These are phyloP conservation scores for Didymosphaeria variabile DNA, from an alignment of 2,329 filamentous ascomycete genomes.

Conservation along the genomic window DNA sequence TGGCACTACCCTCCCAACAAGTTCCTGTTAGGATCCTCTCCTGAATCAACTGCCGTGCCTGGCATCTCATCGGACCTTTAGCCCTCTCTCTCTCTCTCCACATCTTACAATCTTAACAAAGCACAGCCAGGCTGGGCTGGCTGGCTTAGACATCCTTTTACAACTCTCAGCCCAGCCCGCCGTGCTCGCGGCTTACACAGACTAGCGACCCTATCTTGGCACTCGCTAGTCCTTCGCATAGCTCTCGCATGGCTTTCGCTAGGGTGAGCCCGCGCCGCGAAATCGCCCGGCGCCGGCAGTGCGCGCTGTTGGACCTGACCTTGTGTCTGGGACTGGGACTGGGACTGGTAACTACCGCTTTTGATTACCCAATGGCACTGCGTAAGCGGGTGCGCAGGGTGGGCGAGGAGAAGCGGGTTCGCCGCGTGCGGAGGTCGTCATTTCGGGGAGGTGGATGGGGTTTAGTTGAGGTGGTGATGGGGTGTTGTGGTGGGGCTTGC, in stretches of 20 bases:
- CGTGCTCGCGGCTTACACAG: not conserved
- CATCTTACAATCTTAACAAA: no score
- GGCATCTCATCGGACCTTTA: not conserved
- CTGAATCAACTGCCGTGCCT: not conserved
- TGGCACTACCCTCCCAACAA: slow-evolving; percentile 10
- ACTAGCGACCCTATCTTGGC: slow-evolving; percentile 5
- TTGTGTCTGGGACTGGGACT: not conserved
- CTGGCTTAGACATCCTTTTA: no score
- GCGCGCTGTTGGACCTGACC: not conserved
- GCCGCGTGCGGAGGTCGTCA: not conserved
- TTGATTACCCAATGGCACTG: not conserved
- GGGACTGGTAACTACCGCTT: not conserved
- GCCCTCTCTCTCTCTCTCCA: no score
- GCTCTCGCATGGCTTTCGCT: no score
- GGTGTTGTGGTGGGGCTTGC: no score
- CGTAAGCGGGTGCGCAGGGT: not conserved
- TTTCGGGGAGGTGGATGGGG: not conserved
- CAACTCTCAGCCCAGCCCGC: no score
- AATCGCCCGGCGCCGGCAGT: no score
- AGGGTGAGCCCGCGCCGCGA: not conserved
- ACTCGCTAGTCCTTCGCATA: not conserved
- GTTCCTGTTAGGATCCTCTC: not conserved
- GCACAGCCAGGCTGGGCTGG: no score
- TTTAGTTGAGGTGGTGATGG: not conserved
- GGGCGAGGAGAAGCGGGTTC: not conserved